Base-by-base conservation (phyloP, 2,329 filamentous ascomycete species). In the Ceratocystis cubensis region DNA sequence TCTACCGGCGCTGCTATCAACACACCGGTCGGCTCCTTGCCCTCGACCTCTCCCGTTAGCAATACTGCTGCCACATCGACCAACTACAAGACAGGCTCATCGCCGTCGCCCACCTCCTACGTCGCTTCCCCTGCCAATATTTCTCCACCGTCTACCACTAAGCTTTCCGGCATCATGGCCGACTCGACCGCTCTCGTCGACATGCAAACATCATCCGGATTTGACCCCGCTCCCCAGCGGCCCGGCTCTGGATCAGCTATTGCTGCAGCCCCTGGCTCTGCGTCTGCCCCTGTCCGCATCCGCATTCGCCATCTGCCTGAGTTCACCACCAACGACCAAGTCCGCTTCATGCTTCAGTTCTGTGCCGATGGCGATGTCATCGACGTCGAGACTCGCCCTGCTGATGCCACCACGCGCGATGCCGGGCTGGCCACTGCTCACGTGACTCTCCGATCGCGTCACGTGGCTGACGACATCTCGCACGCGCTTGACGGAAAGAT, bases 201-300 rank as follows among this genome's bases (percentile, higher is more conserved):
- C 48, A 3, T 5, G 48, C 48, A 53, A 20, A 30, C 45, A 5
- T 64, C 50, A 15, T 59, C 64, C 37, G 48, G 25, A n/a, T 68
- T 68, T 45, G 63, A 68, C 64, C 66, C 66, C 61, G 66, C 66
- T 17, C 66, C 66, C 10, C 66, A 68, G 63, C 66, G 66, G 2
- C 37, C 37, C 37, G 37, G 37, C 13, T 41, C 37, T 13, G 37
- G 37, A 10, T 4, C 10, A 4, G 37, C 37, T 41, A 1, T 5
- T 41, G 15, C 37, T 41, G 37, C 37, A 4, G 10, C 37, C 3
- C 37, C 37, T 41, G 37, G 10, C 2, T 13, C 37, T 13, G 33
- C 33, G 8, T 10, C 33, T 37, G 37, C 37, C 10, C 66, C 66
- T 2, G 66, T 68, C 28, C 57, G 25, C 33, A 59, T 68, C 20